Evolutionary conservation across 441 rosid species (phyloP).

Genomic region (Hypseocharis bilobata): DNA sequence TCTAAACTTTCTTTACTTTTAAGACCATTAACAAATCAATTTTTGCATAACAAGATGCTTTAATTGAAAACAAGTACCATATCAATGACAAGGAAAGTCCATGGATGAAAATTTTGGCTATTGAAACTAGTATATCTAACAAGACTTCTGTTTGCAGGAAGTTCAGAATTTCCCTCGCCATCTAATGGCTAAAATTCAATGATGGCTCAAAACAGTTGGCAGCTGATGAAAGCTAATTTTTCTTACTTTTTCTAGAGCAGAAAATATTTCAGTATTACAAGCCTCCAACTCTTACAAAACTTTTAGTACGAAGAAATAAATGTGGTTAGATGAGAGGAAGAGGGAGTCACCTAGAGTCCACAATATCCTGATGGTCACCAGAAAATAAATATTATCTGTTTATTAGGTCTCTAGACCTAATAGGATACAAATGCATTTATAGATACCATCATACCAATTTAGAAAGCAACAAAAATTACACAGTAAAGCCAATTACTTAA

Average conservation of each 20-base stretch:
- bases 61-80: too few relatives aligned
- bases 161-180: not conserved
- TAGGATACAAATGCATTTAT: not conserved
- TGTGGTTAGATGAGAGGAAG: not conserved
- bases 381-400: not conserved
- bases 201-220: not conserved
- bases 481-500: conserved; percentile 1
- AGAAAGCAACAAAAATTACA: conserved; percentile 7
- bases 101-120: too few relatives aligned
- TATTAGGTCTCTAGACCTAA: not conserved
- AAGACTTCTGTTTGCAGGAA: too few relatives aligned
- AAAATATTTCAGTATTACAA: not conserved
- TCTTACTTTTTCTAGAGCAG: not conserved
- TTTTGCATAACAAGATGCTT: too few relatives aligned
- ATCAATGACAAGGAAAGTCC: too few relatives aligned
- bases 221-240: not conserved
- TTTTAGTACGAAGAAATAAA: not conserved
- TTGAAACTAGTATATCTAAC: too few relatives aligned
- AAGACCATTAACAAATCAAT: too few relatives aligned
- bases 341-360: not conserved
- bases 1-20: too few relatives aligned
- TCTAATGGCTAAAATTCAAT: not conserved
- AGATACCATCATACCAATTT: not conserved
- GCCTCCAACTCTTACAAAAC: too few relatives aligned
- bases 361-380: not conserved